These are phyloP conservation scores for Durotheca rogersii DNA, from an alignment of 495 filamentous ascomycete genomes.

Conservation along the genomic window DNA sequence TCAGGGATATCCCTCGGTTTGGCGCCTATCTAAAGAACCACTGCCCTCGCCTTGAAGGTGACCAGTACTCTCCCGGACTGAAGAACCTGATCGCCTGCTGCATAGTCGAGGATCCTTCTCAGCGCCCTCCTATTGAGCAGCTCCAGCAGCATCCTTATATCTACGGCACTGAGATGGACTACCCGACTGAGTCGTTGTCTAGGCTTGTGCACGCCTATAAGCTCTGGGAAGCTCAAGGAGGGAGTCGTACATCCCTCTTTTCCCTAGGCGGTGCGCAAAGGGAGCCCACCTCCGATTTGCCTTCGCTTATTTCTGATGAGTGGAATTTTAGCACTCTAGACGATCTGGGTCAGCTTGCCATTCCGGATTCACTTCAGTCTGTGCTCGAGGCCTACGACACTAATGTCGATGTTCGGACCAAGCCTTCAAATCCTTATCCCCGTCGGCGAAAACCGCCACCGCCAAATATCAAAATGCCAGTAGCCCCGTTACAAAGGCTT, in stretches of 20 bases:
- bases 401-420: too few species aligned
- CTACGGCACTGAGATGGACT: slow-evolving; percentile 58
- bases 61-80: slow-evolving; percentile 71
- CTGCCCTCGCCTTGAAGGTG: slow-evolving; percentile 71
- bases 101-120: slow-evolving; percentile 69
- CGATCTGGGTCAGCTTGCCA: too few species aligned
- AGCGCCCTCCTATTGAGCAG: slow-evolving; percentile 69
- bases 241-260: slow-evolving; percentile 81
- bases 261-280: slow-evolving; percentile 69
- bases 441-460: too few species aligned
- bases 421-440: too few species aligned
- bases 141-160: slow-evolving; percentile 66
- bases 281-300: slow-evolving; percentile 43
- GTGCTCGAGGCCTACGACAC: too few species aligned
- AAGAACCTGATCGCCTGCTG: slow-evolving; percentile 77
- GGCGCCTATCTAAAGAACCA: slow-evolving; percentile 63
- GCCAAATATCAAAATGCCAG: too few species aligned
- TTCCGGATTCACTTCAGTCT: too few species aligned
- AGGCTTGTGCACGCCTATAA: slow-evolving; percentile 81
- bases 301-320: slow-evolving; percentile 58
- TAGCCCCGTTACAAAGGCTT: too few species aligned
- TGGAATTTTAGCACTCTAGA: slow-evolving; percentile 97
- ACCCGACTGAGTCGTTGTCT: slow-evolving; percentile 67
- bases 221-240: slow-evolving; percentile 81
- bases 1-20: slow-evolving; percentile 52